phyloP scores from a whole-genome alignment of 23 red algal genomes.

The Cyanidiococcus yangmingshanensis region DNA sequence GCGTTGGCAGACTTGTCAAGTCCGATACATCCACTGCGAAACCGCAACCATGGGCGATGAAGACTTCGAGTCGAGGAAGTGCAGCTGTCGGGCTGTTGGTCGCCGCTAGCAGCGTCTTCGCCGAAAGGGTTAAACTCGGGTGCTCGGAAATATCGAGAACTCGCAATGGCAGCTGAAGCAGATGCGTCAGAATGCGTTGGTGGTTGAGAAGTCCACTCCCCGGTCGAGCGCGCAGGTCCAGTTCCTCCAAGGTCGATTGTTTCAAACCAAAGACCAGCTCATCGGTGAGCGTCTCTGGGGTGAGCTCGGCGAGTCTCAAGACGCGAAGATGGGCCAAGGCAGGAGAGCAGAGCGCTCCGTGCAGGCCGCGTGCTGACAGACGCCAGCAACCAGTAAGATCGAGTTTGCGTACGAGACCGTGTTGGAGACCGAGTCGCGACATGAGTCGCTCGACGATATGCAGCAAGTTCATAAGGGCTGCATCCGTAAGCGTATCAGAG shows the following conservation, averaged over 20 bases:
- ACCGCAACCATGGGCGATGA: neutral
- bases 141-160: neutral
- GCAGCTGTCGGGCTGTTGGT: neutral
- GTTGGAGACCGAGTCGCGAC: neutral
- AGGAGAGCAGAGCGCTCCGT: neutral
- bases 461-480: neutral
- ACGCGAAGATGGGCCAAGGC: neutral
- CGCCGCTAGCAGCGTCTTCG: neutral
- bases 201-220: neutral
- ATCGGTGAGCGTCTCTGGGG: neutral
- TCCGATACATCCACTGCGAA: neutral
- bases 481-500: neutral
- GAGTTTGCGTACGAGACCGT: neutral
- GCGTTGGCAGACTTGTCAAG: neutral
- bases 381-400: conserved; percentile 8
- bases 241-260: neutral
- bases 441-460: neutral
- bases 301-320: neutral
- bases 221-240: neutral
- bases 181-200: neutral
- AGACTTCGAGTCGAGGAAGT: neutral
- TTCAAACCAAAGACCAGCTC: neutral
- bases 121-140: neutral
- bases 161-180: neutral
- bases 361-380: neutral